A percentile compares a stretch with the other conserved stretches of the same genome.
Evolutionary conservation across 805 yeast species (phyloP).

Genomic region (Clavispora phyllophila): DNA sequence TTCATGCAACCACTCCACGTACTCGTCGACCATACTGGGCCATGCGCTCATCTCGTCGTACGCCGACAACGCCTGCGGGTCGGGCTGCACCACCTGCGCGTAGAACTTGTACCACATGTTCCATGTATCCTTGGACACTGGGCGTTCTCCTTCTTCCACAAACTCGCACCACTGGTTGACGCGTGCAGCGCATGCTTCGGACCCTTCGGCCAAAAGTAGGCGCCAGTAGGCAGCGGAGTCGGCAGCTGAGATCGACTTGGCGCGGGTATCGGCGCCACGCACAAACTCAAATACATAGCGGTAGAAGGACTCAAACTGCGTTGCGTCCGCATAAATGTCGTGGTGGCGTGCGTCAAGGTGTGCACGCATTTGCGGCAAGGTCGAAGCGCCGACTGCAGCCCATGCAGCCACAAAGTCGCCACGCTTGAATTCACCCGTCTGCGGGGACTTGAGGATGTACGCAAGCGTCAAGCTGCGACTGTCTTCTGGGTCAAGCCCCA

Average conservation of each 20-base stretch:
- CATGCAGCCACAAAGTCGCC: slow-evolving; percentile 54
- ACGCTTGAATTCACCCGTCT: slow-evolving; percentile 55
- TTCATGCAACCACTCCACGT: slow-evolving; percentile 52
- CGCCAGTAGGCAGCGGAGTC: slow-evolving; percentile 76
- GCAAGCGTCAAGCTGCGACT: slow-evolving; percentile 65
- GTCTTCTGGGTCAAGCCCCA: slow-evolving; percentile 73
- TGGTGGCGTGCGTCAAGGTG: slow-evolving; percentile 5
- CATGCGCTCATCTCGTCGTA: slow-evolving; percentile 85
- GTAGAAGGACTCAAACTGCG: slow-evolving; percentile 56
- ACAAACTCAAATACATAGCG: slow-evolving; percentile 65
- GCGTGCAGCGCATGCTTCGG: slow-evolving; percentile 19
- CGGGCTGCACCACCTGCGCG: slow-evolving; percentile 40
- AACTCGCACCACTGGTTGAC: slow-evolving; percentile 57
- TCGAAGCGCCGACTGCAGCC: slow-evolving; percentile 32
- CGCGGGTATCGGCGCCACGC: slow-evolving; percentile 49
- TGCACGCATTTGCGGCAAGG: slow-evolving; percentile 43
- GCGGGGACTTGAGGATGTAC: slow-evolving; percentile 59
- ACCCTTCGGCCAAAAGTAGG: slow-evolving; percentile 42
- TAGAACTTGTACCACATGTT: slow-evolving; percentile 71
- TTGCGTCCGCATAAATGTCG: slow-evolving; percentile 20
- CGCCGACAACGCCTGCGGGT: slow-evolving; percentile 43
- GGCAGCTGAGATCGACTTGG: slow-evolving; percentile 49
- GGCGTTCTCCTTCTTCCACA: slow-evolving; percentile 39
- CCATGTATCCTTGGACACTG: slow-evolving; percentile 77
- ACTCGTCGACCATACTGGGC: slow-evolving; percentile 88